These are phyloP conservation scores for Kalanchoe fedtschenkoi DNA, from an alignment of 164 flowering plant genomes.

Conservation along the genomic window DNA sequence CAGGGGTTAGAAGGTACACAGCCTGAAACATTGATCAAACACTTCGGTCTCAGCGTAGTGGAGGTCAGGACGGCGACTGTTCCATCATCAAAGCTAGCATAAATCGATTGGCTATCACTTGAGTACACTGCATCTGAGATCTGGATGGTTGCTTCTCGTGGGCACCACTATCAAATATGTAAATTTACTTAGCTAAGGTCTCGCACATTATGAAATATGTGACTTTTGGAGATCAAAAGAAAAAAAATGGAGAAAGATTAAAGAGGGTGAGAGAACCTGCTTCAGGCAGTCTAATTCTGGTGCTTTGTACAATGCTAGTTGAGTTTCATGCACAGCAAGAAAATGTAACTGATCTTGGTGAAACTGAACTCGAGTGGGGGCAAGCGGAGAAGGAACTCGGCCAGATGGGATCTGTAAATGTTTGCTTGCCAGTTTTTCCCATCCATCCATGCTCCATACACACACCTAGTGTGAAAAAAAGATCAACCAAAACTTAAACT, in stretches of 20 bases:
- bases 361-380: conserved; percentile 68
- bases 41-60: conserved; percentile 40
- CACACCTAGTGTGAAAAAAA: conserved; percentile 34
- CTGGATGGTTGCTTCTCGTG: conserved; percentile 34
- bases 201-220: not conserved
- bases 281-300: conserved; percentile 46
- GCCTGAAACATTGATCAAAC: conserved; percentile 46
- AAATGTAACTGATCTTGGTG: conserved; percentile 66
- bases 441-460: conserved; percentile 67
- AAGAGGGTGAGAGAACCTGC: conserved; percentile 27
- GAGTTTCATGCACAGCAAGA: conserved; percentile 63
- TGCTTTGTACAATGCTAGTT: conserved; percentile 63
- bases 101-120: conserved; percentile 64
- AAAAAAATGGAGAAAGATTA: not conserved
- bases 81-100: conserved; percentile 63
- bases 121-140: conserved; percentile 74
- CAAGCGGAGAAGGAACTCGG: conserved; percentile 26
- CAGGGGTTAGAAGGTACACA: conserved; percentile 49
- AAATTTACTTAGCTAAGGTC: not conserved
- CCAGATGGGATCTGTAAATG: conserved; percentile 54
- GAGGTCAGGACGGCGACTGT: conserved; percentile 41
- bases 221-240: not conserved
- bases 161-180: conserved; percentile 39
- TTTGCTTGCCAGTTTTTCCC: conserved; percentile 53
- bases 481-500: not conserved